phyloP scores from a whole-genome alignment of 495 filamentous ascomycete genomes.

The Xylaria intraflava region DNA sequence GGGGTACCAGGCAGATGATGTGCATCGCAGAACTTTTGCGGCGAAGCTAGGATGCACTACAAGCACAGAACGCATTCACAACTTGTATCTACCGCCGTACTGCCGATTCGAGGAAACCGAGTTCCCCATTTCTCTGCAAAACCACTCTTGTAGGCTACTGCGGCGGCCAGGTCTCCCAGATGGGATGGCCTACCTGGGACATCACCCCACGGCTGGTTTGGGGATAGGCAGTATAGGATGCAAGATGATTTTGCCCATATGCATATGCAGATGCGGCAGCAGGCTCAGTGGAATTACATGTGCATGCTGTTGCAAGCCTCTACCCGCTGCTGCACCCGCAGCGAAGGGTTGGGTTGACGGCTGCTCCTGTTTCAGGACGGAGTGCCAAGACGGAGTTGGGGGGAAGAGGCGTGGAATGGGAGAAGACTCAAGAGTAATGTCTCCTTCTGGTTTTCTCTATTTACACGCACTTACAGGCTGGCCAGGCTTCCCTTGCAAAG shows the following conservation, averaged over 20 bases:
- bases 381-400: background rate
- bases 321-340: background rate
- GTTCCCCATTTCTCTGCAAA: constrained; percentile 3
- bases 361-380: background rate
- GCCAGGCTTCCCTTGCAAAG: background rate
- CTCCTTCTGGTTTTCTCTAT: background rate
- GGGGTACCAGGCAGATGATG: constrained; percentile 4
- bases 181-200: no score
- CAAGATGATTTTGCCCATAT: constrained; percentile 9
- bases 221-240: background rate
- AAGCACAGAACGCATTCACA: background rate
- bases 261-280: constrained; percentile 9
- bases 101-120: background rate
- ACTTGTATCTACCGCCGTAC: background rate
- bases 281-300: constrained; percentile 6
- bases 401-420: background rate
- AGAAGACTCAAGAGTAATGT: background rate
- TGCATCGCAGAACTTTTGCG: constrained; percentile 12
- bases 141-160: background rate
- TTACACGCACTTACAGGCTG: background rate
- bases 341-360: background rate
- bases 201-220: no score
- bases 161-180: no score
- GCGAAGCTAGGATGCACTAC: constrained; percentile 3
- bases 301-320: constrained; percentile 7